Evolutionary conservation across 2,329 filamentous ascomycete species (phyloP), one percentile per base, ranked within the genome.

Genomic region (Byssoonygena ceratinophila): DNA sequence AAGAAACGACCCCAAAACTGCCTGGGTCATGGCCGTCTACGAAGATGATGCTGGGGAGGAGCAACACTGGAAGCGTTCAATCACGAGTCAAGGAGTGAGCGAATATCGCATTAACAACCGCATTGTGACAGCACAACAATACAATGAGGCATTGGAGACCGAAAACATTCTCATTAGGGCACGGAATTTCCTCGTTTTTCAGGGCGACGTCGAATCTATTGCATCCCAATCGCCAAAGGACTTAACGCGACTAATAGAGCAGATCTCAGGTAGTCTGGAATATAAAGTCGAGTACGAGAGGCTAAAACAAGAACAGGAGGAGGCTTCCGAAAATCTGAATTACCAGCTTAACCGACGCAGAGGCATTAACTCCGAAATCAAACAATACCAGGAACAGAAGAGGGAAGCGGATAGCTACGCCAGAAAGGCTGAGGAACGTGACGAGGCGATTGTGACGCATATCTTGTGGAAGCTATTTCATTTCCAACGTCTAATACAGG

Each of bases 11-110:
- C 92, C 92, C 0, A 92, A 90, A 67, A 92, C 84, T 2, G 94
- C 92, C 2, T 98, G 91, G 91, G 94, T 98, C 12, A 97, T 96
- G 89, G 92, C 92, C 27, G 91, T 98, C 14, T 98, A 97, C 68
- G 90, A 96, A 66, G 92, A 98, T 64, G 92, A 98, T 66, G 89
- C 89, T 1, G 91, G 89, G 44, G 87, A 95, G 63, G 88, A 94
- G 68, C 90, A 96, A 65, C 83, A 84, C 60, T 98, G 92, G 92
- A 95, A 95, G 72, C 87, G 92, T 56, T 84, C 83, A 59, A 98
- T 98, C 67, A 97, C 90, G 3, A 87, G 79, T 60, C 78, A 83
- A 57, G 92, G 92, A 44, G 82, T 83, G 25, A 96, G 90, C 74
- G 91, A 97, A 70, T 98, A 97, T 69, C 84, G 91, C 56, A 95